A percentile compares a stretch with the other conserved stretches of the same genome.
phyloP scores from a whole-genome alignment of 1,139 yeast species.

The Scheffersomyces parashehatae region DNA sequence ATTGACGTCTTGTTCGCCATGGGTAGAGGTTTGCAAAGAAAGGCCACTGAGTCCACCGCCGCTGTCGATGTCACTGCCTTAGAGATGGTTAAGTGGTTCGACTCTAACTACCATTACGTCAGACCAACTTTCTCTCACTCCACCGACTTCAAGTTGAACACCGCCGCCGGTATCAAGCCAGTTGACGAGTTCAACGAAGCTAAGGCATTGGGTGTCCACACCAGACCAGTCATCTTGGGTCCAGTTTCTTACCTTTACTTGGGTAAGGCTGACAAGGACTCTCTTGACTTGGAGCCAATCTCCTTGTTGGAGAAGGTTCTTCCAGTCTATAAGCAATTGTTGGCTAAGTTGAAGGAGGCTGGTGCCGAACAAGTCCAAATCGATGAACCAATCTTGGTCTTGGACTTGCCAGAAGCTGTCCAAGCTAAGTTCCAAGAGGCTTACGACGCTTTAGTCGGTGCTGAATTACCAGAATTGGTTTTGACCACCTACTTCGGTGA shows the following conservation, averaged over 20 bases:
- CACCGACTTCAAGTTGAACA: constrained; percentile 90
- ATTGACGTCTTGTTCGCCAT: constrained; percentile 95
- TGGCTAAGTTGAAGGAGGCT: constrained; percentile 84
- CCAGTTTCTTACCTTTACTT: constrained; percentile 92
- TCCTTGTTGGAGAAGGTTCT: constrained; percentile 81
- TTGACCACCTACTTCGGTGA: constrained; percentile 97
- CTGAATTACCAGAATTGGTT: constrained; percentile 73
- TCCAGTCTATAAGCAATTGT: constrained; percentile 89
- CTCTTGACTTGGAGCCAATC: constrained; percentile 92
- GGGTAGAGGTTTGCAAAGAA: constrained; percentile 99
- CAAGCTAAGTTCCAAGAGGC: constrained; percentile 87
- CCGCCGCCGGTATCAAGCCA: constrained; percentile 78
- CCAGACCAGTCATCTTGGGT: constrained; percentile 96
- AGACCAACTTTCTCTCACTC: constrained; percentile 98
- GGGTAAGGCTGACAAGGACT: constrained; percentile 98
- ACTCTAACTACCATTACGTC: constrained; percentile 98
- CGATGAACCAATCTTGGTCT: constrained; percentile 95
- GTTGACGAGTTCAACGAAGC: constrained; percentile 98
- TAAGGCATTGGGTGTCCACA: constrained; percentile 90
- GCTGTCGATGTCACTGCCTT: constrained; percentile 98
- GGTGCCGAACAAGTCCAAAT: constrained; percentile 96
- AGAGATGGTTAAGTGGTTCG: constrained; percentile 99
- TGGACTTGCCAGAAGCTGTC: constrained; percentile 84
- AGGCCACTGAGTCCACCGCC: constrained; percentile 81
- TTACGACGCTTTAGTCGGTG: constrained; percentile 66